phyloP scores from a whole-genome alignment of 169 alveolate species.

The Eimeria zaria region DNA sequence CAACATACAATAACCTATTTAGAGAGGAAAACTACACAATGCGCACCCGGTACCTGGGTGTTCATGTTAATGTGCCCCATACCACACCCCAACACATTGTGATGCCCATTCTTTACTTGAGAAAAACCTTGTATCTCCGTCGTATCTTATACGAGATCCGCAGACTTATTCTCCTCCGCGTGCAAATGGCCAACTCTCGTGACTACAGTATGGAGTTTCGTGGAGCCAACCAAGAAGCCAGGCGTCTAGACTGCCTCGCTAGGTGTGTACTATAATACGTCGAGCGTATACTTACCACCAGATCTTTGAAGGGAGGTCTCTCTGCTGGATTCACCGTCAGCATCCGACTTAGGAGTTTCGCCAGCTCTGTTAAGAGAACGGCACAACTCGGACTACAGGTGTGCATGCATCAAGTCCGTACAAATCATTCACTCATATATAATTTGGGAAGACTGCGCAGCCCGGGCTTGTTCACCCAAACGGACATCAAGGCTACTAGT shows the following conservation, averaged over 20 bases:
- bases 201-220: background rate
- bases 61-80: background rate
- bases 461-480: background rate
- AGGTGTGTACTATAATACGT: background rate
- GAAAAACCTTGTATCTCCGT: background rate
- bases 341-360: conserved; percentile 37
- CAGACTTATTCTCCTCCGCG: background rate
- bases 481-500: background rate
- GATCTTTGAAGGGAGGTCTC: conserved; percentile 46
- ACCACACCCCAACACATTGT: background rate
- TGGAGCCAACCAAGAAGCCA: background rate
- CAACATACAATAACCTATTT: background rate
- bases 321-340: conserved; percentile 53
- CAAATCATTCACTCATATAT: background rate
- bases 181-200: background rate
- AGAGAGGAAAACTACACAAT: background rate
- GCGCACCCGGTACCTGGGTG: background rate
- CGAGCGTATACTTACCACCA: conserved; percentile 18
- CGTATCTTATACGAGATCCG: too few species aligned
- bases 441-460: background rate
- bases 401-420: background rate
- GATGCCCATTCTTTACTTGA: background rate
- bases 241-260: background rate
- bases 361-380: conserved; percentile 21
- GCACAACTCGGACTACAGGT: background rate